Evolutionary conservation across 2,329 filamentous ascomycete genomes (phyloP).

Genomic region (Pseudodiploospora longispora): DNA sequence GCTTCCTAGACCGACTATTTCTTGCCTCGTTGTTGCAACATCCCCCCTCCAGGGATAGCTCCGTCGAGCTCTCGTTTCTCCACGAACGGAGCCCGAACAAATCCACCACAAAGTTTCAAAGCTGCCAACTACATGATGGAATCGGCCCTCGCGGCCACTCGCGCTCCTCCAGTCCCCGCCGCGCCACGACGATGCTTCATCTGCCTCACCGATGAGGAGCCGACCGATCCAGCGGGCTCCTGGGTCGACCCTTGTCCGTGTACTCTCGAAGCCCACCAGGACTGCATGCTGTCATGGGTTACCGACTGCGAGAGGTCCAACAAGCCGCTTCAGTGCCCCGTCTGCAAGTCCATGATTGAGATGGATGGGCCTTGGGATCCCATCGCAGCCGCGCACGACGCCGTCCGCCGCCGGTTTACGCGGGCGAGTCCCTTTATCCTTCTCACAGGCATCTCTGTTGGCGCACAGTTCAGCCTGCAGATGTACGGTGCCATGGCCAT

Average conservation of each 20-base stretch:
- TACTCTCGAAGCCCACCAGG: constrained; percentile 82
- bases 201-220: constrained; percentile 50
- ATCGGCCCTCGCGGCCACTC: constrained; percentile 10
- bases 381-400: constrained; percentile 58
- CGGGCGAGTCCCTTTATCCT: constrained; percentile 55
- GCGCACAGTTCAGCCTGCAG: constrained; percentile 42
- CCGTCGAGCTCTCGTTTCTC: too few relatives aligned
- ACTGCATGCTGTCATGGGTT: constrained; percentile 85
- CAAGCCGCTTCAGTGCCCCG: constrained; percentile 71
- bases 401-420: constrained; percentile 47
- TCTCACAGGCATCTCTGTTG: constrained; percentile 46
- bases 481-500: constrained; percentile 46
- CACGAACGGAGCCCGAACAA: too few relatives aligned
- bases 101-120: too few relatives aligned
- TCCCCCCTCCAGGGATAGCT: too few relatives aligned
- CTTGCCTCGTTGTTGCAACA: too few relatives aligned
- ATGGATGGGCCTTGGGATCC: constrained; percentile 68
- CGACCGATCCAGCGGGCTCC: constrained; percentile 36
- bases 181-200: constrained; percentile 50
- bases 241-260: constrained; percentile 92
- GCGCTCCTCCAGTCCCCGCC: constrained; percentile 14
- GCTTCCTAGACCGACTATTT: too few relatives aligned
- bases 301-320: constrained; percentile 68
- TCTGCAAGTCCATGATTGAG: constrained; percentile 77
- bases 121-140: too few relatives aligned